Evolutionary conservation across 2,329 filamentous ascomycete genomes (phyloP), one percentile per base, ranked within the genome.

Genomic region (Colletotrichum tropicale): DNA sequence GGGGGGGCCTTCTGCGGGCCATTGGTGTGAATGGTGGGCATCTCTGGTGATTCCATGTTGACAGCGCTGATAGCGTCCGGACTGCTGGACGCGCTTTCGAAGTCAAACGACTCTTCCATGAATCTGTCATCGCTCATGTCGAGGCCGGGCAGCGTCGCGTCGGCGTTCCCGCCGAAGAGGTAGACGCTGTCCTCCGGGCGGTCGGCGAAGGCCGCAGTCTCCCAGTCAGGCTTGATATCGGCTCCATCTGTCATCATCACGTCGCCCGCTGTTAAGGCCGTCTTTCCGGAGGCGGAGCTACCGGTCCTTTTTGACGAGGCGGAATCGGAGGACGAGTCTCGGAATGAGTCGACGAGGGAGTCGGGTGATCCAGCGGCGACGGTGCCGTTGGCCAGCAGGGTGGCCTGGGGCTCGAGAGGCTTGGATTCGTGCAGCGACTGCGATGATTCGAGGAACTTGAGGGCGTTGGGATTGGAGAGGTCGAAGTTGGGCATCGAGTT

Each of bases 41-140:
- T 88, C 62, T 80, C 81, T n/a, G 85, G 84, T 8, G 87, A 89
- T 10, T 86, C 84, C 77, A 88, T 86, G 70, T 85, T 81, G 34
- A 70, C 52, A 36, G 74, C 67, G 16, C 74, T 76, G 38, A 77
- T 79, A 10, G 83, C 85, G 71, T 86, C 88, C 8, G 91, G 90
- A 76, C 90, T 93, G 78, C 88, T 91, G 3, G 90, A 88, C 10
- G 89, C 88, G 78, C 90, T 91, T 18, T 89, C 88, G 80, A 93
- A 92, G 77, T 91, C 89, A 78, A 92, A 91, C 64, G 87, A 84
- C 61, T 85, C 84, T 68, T 88, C 85, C 85, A 89, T 87, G 67
- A 86, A 86, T 78, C 85, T 85, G 75, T 88, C 87, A 71, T 83
- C 82, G 21, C 82, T 78, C n/a, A 83, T 80, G 34, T 77, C 75